phyloP scores from a whole-genome alignment of 768 basidiomycete species.

The Naematelia aurantialba region DNA sequence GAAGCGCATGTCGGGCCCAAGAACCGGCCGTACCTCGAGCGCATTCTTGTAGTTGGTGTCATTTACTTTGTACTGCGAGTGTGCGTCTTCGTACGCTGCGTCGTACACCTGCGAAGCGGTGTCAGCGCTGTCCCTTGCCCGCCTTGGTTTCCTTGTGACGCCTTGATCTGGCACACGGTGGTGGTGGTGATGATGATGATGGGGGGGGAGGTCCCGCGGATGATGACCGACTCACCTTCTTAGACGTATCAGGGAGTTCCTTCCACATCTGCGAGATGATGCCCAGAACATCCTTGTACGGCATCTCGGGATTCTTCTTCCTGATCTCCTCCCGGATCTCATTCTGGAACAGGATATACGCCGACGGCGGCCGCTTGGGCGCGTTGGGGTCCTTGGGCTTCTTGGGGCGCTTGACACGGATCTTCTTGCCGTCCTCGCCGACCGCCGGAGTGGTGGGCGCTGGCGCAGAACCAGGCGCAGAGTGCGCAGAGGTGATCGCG shows the following conservation, averaged over 20 bases:
- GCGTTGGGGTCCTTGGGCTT: slow-evolving; percentile 83
- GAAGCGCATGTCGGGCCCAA: neutral
- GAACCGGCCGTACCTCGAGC: slow-evolving; percentile 1
- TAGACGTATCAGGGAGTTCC: slow-evolving; percentile 63
- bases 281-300: slow-evolving; percentile 67
- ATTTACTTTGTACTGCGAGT: slow-evolving; percentile 62
- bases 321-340: slow-evolving; percentile 73
- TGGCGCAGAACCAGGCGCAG: neutral
- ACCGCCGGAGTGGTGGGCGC: neutral
- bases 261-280: slow-evolving; percentile 74
- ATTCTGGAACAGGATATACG: slow-evolving; percentile 93
- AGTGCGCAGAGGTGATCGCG: neutral
- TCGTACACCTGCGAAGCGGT: slow-evolving; percentile 56
- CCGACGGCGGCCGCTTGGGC: slow-evolving; percentile 86
- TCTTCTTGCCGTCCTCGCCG: slow-evolving; percentile 11
- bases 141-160: no score
- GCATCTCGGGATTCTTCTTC: slow-evolving; percentile 61
- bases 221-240: slow-evolving; percentile 76
- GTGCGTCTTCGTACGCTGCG: slow-evolving; percentile 58
- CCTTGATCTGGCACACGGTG: no score
- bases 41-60: slow-evolving; percentile 52
- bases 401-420: slow-evolving; percentile 59
- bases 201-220: no score
- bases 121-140: no score
- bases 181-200: no score